A percentile compares a stretch with the other conserved stretches of the same genome.
Evolutionary conservation across 371 early-diverging fungal species (phyloP).

Genomic region (Circinella umbellata): DNA sequence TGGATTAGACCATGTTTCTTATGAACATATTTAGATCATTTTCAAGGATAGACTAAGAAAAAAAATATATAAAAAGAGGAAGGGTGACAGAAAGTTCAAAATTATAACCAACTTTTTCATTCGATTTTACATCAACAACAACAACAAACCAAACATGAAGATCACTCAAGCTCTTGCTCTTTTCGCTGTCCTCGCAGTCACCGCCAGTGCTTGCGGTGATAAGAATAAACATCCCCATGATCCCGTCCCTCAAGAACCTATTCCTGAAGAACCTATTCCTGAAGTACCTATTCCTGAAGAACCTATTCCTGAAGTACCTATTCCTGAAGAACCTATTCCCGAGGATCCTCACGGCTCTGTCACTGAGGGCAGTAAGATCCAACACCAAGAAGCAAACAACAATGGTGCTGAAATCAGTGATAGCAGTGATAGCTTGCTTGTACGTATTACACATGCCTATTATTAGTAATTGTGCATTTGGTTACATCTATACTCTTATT

Average conservation of each 20-base stretch:
- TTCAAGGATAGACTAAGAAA: too few species aligned
- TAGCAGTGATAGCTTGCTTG: neutral
- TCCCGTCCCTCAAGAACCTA: too few species aligned
- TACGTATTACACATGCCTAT: neutral
- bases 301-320: too few species aligned
- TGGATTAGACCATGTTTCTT: too few species aligned
- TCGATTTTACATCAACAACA: neutral
- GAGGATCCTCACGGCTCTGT: too few species aligned
- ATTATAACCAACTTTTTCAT: neutral
- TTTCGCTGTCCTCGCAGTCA: neutral
- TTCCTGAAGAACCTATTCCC: too few species aligned
- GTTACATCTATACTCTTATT: too few species aligned
- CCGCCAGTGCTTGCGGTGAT: neutral
- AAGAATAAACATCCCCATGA: neutral
- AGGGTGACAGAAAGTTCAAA: too few species aligned
- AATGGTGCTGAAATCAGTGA: neutral
- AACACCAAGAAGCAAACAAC: constrained; percentile 4
- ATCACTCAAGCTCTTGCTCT: neutral
- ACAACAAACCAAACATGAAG: constrained; percentile 5
- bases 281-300: too few species aligned
- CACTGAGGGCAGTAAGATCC: neutral
- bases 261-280: too few species aligned
- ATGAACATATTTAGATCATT: too few species aligned
- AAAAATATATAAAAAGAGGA: too few species aligned
- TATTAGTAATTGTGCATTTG: neutral